A percentile compares a stretch with the other conserved stretches of the same genome.
phyloP scores from a whole-genome alignment of 768 basidiomycete species.

The Tulasnella sp. region DNA sequence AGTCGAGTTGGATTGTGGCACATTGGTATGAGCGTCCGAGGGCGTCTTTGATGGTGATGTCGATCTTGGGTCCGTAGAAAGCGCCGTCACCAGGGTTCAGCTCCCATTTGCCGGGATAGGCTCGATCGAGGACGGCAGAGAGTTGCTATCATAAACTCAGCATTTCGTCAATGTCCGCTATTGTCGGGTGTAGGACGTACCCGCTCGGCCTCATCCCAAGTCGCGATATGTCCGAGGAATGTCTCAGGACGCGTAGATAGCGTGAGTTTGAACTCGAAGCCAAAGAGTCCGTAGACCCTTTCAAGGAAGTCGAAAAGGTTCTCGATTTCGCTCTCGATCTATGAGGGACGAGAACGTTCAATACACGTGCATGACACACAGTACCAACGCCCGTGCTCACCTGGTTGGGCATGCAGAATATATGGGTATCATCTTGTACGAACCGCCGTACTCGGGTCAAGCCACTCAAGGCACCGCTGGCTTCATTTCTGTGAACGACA shows the following conservation, averaged over 20 bases:
- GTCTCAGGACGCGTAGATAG: slow-evolving; percentile 95
- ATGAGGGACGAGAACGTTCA: slow-evolving; percentile 1
- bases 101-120: slow-evolving; percentile 81
- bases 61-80: slow-evolving; percentile 99
- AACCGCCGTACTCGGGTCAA: slow-evolving; percentile 88
- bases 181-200: slow-evolving; percentile 31
- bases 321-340: slow-evolving; percentile 81
- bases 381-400: slow-evolving; percentile 26
- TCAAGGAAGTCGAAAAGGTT: slow-evolving; percentile 91
- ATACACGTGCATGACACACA: neutral
- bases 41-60: slow-evolving; percentile 91
- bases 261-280: slow-evolving; percentile 87
- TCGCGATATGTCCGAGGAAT: slow-evolving; percentile 74
- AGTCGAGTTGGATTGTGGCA: slow-evolving; percentile 97
- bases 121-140: slow-evolving; percentile 65
- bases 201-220: slow-evolving; percentile 81
- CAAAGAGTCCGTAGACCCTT: slow-evolving; percentile 84
- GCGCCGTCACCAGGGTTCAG: slow-evolving; percentile 95
- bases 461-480: slow-evolving; percentile 85
- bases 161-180: neutral
- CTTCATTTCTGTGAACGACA: slow-evolving; percentile 93
- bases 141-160: slow-evolving; percentile 48
- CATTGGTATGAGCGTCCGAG: slow-evolving; percentile 91
- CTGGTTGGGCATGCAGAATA: slow-evolving; percentile 94
- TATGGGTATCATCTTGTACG: slow-evolving; percentile 96